Evolutionary conservation across 164 flowering plant species (phyloP), one percentile per base, ranked within the genome.

Genomic region (Warburgia ugandensis): DNA sequence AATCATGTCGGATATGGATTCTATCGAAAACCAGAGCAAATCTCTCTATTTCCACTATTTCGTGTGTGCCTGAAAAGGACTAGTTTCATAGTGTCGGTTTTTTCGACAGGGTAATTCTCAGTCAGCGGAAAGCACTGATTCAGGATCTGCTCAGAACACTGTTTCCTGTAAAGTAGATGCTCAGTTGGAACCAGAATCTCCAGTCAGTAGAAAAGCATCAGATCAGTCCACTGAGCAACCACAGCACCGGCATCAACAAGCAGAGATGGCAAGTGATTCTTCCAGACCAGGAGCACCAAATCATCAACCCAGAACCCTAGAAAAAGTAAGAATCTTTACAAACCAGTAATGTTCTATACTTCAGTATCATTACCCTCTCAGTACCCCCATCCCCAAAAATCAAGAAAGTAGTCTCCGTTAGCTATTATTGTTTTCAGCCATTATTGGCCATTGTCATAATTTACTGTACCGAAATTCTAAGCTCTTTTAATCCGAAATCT

Each of bases 71-170:
- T n/a, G n/a, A n/a, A n/a, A n/a, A n/a, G n/a, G n/a, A n/a, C n/a
- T n/a, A n/a, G n/a, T n/a, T n/a, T n/a, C 16, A n/a, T n/a, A n/a
- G n/a, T 40, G 8, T 1, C 19, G 9, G 19, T 2, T 20, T 23
- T 35, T 17, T 25, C 22, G 23, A 3, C 58, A 79, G 83, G 81
- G 83, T 52, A 75, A 77, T 58, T 78, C 84, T 58, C 79, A 66
- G 63, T 78, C 91, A 48, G 84, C 79, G 21, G 83, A 78, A 53
- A 83, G 84, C 65, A 73, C 83, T 17, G 84, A 80, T 53, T 80
- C 91, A 57, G 91, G 76, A 41, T 80, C 84, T 62, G 83, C 71
- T 45, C 51, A 73, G 61, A 83, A 80, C 59, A 77, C 74, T 21
- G 57, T 68, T 36, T 67, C 78, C 60, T 72, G 73, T 60, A 75